Conservation (phyloP, 352 stramenopile species). For the Achlya hypogyna region DNA sequence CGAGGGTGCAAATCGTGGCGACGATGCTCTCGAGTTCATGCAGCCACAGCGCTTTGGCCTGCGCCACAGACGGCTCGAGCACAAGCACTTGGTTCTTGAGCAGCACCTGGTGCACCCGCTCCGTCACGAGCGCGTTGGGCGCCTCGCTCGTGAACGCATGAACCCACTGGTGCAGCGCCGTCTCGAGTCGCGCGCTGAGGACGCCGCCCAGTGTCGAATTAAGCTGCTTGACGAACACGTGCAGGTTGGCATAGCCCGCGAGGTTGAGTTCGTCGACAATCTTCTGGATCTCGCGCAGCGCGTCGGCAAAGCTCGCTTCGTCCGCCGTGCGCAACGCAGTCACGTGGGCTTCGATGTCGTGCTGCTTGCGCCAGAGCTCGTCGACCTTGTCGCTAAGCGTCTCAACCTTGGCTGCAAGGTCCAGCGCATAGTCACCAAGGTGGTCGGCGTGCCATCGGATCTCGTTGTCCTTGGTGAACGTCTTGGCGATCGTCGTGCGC, state of each 20-base stretch:
- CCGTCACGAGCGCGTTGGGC: conserved; percentile 28
- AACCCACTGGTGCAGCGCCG: conserved; percentile 57
- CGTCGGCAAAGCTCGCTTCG: conserved; percentile 34
- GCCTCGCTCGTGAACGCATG: conserved; percentile 43
- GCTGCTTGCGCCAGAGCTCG: conserved; percentile 89
- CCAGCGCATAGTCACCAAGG: conserved; percentile 77
- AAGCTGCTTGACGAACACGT: conserved; percentile 87
- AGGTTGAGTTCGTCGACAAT: conserved; percentile 93
- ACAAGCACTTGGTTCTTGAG: conserved; percentile 96
- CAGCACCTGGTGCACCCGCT: conserved; percentile 87
- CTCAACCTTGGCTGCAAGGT: conserved; percentile 89
- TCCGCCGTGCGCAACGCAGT: conserved; percentile 49
- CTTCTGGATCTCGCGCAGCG: conserved; percentile 83
- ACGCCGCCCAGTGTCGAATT: conserved; percentile 83
- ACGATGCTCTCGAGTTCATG: conserved; percentile 90
- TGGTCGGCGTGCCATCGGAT: conserved; percentile 85
- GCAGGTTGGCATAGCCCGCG: conserved; percentile 89
- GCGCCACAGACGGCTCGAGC: conserved; percentile 91
- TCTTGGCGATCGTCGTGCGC: conserved; percentile 79
- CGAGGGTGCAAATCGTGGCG: conserved; percentile 90
- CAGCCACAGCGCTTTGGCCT: conserved; percentile 83
- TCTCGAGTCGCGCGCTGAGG: conserved; percentile 69
- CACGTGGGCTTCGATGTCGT: conserved; percentile 89
- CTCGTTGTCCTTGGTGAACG: conserved; percentile 81
- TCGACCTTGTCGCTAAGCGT: conserved; percentile 98